These are phyloP conservation scores for Cytidiella melzeri DNA, from an alignment of 768 basidiomycete species.

Conservation along the genomic window DNA sequence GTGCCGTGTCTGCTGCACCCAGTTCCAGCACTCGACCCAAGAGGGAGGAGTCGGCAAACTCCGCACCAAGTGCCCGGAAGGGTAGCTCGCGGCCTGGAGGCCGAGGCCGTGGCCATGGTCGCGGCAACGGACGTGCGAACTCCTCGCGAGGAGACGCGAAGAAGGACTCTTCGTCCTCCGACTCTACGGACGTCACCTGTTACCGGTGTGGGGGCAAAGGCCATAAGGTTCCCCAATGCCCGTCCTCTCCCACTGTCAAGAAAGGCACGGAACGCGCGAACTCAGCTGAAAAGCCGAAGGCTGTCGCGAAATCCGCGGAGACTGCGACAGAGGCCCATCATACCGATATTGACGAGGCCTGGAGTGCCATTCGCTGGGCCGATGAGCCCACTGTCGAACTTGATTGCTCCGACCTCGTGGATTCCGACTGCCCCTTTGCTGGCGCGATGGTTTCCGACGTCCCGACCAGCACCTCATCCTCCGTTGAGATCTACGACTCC, in stretches of 20 bases:
- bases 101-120: not conserved
- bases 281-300: too few species aligned
- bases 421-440: not conserved
- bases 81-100: too few species aligned
- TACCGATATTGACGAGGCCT: too few species aligned
- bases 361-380: too few species aligned
- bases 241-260: not conserved
- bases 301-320: too few species aligned
- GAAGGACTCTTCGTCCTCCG: not conserved
- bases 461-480: too few species aligned
- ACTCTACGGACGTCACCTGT: not conserved
- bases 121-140: not conserved
- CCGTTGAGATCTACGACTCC: not conserved
- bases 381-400: too few species aligned
- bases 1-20: too few species aligned
- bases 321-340: too few species aligned
- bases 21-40: not conserved
- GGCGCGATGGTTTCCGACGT: not conserved
- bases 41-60: not conserved
- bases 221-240: conserved; percentile 1
- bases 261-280: not conserved
- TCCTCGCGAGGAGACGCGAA: too few species aligned
- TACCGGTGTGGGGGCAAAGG: conserved; percentile 5
- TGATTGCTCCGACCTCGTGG: too few species aligned
- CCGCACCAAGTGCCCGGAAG: not conserved